A percentile compares a stretch with the other conserved stretches of the same genome.
Evolutionary conservation across 2,329 filamentous ascomycete species (phyloP).

Genomic region (Epichloe hybrida): DNA sequence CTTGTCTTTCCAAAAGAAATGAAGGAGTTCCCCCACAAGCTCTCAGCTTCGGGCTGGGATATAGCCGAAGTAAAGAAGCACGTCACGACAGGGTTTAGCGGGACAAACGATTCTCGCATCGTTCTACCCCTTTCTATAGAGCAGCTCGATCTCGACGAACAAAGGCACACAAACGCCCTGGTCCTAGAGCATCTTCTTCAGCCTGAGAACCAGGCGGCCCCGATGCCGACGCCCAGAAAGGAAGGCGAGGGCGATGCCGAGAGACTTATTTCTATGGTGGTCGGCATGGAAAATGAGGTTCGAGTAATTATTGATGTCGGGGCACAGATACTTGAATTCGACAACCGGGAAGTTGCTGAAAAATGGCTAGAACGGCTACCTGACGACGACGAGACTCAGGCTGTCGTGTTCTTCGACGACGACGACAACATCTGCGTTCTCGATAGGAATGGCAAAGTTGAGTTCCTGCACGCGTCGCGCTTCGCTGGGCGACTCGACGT

Average conservation of each 20-base stretch:
- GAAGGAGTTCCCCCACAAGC: slow-evolving; percentile 48
- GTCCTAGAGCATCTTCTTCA: slow-evolving; percentile 47
- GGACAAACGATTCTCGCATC: slow-evolving; percentile 50
- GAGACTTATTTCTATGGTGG: slow-evolving; percentile 29
- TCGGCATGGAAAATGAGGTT: slow-evolving; percentile 22
- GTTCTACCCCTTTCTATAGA: slow-evolving; percentile 42
- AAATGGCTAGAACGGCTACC: slow-evolving; percentile 32
- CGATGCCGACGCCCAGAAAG: slow-evolving; percentile 1
- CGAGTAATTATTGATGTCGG: slow-evolving; percentile 59
- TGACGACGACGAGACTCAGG: slow-evolving; percentile 7
- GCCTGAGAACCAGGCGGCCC: slow-evolving; percentile 29
- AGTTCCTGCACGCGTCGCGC: slow-evolving; percentile 42
- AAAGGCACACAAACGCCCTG: slow-evolving; percentile 53
- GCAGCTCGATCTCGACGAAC: slow-evolving; percentile 39
- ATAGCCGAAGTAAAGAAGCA: slow-evolving; percentile 33
- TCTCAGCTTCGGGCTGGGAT: slow-evolving; percentile 57
- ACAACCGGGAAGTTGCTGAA: slow-evolving; percentile 39
- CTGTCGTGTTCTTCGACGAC: slow-evolving; percentile 43
- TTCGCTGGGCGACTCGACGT: slow-evolving; percentile 40
- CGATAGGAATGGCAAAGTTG: slow-evolving; percentile 29
- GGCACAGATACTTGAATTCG: slow-evolving; percentile 52
- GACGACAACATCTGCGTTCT: slow-evolving; percentile 41
- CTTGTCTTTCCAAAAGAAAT: slow-evolving; percentile 49
- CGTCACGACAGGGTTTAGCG: slow-evolving; percentile 53
- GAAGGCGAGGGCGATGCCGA: slow-evolving; percentile 14